phyloP scores from a whole-genome alignment of 2,329 filamentous ascomycete genomes.

The Fusarium protoensiforme region DNA sequence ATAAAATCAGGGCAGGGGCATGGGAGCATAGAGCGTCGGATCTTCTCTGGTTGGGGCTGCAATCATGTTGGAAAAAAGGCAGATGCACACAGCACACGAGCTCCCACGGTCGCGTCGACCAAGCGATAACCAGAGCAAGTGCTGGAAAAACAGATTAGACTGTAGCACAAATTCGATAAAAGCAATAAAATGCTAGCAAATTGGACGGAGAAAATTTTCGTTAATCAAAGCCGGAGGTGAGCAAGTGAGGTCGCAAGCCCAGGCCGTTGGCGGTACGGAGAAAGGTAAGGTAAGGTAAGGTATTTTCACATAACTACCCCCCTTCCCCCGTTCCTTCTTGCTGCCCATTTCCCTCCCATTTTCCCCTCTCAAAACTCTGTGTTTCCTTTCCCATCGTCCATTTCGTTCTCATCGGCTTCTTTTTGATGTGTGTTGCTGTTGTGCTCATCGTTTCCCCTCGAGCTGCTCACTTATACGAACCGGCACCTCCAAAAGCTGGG shows the following conservation, averaged over 20 bases:
- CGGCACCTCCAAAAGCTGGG: constrained; percentile 33
- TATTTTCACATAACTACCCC: constrained; percentile 53
- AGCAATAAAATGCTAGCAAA: constrained; percentile 13
- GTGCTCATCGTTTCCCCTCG: constrained; percentile 22
- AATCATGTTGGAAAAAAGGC: constrained; percentile 16
- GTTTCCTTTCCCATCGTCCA: constrained; percentile 28
- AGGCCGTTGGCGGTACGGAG: constrained; percentile 35
- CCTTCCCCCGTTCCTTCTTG: constrained; percentile 48
- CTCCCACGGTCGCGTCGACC: constrained; percentile 4
- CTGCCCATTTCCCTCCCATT: constrained; percentile 43
- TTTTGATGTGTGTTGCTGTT: constrained; percentile 37
- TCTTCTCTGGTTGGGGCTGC: constrained; percentile 13
- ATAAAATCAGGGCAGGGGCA: background rate
- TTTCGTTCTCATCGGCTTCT: constrained; percentile 8
- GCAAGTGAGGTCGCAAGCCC: constrained; percentile 34
- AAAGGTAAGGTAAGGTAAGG: constrained; percentile 39
- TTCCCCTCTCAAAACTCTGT: constrained; percentile 35
- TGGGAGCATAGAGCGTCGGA: background rate
- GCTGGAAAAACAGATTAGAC: background rate
- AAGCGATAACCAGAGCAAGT: background rate
- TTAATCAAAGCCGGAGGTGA: constrained; percentile 32
- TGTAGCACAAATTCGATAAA: background rate
- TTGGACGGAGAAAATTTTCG: constrained; percentile 27
- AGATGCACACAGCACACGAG: constrained; percentile 14
- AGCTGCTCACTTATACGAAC: constrained; percentile 41